A percentile compares a stretch with the other conserved stretches of the same genome.
Conservation (phyloP, 177 flowering plant species). For the Vitis hybrid region DNA sequence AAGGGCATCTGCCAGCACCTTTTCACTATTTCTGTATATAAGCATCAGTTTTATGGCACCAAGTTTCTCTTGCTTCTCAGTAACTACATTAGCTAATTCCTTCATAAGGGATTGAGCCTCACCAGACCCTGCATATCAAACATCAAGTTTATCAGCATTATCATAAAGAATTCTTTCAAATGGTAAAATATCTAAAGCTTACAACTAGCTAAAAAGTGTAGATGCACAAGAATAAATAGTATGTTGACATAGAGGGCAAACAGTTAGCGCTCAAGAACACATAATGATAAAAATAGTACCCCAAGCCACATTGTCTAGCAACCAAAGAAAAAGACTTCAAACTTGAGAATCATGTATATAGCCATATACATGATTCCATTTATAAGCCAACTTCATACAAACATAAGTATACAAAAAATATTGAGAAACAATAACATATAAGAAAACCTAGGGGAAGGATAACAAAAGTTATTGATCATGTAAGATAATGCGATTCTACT, state of each 20-base stretch:
- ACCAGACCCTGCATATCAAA: constrained; percentile 72
- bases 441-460: too few relatives aligned
- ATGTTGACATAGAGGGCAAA: not conserved
- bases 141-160: constrained; percentile 1
- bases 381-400: too few relatives aligned
- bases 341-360: not conserved
- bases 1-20: constrained; percentile 62
- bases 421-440: too few relatives aligned
- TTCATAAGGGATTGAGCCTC: constrained; percentile 79
- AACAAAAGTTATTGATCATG: too few relatives aligned
- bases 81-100: constrained; percentile 41
- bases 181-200: not conserved
- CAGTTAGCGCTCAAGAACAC: too few relatives aligned
- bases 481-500: too few relatives aligned
- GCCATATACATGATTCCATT: not conserved
- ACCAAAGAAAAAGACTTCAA: not conserved
- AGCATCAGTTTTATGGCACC: constrained; percentile 57
- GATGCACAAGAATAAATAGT: not conserved
- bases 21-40: constrained; percentile 57
- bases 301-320: not conserved
- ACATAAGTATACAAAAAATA: too few relatives aligned
- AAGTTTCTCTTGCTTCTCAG: constrained; percentile 31
- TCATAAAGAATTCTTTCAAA: not conserved
- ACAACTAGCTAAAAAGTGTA: not conserved
- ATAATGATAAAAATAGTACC: not conserved